Percentiles rank a stretch among this genome's conserved stretches.
These are phyloP conservation scores for Thuidium tamariscinum DNA, from an alignment of 225 moss, liverwort and hornwort genomes.

Conservation along the genomic window DNA sequence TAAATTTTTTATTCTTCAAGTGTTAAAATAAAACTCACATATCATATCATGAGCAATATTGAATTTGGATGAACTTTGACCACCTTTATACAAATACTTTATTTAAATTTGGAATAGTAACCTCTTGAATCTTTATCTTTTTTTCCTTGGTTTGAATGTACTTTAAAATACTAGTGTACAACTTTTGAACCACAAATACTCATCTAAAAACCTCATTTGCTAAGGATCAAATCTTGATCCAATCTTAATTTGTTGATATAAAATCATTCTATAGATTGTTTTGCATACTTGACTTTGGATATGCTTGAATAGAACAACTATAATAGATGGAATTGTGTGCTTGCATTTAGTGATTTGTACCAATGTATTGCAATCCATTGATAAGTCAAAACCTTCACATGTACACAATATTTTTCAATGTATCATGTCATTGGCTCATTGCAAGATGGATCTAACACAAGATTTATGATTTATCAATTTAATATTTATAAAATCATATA, in stretches of 20 bases:
- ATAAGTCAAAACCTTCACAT: background rate
- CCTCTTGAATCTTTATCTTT: background rate
- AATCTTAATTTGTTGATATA: background rate
- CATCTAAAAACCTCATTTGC: background rate
- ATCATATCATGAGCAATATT: background rate
- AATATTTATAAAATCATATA: background rate
- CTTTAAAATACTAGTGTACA: background rate
- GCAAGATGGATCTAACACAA: background rate
- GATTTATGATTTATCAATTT: background rate
- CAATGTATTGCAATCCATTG: background rate
- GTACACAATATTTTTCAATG: no score
- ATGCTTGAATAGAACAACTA: background rate
- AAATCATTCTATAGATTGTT: background rate
- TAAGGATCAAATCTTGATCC: background rate
- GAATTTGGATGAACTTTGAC: background rate
- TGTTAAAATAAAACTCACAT: background rate
- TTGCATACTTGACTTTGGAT: background rate
- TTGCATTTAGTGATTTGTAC: background rate
- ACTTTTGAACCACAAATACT: background rate
- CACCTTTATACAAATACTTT: background rate
- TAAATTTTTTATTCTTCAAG: background rate
- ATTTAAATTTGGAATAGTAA: background rate
- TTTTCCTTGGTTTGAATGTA: background rate
- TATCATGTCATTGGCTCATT: background rate
- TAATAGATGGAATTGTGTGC: background rate